Conservation (phyloP, 225 moss, liverwort and hornwort genomes). For the Ulota crispa region DNA sequence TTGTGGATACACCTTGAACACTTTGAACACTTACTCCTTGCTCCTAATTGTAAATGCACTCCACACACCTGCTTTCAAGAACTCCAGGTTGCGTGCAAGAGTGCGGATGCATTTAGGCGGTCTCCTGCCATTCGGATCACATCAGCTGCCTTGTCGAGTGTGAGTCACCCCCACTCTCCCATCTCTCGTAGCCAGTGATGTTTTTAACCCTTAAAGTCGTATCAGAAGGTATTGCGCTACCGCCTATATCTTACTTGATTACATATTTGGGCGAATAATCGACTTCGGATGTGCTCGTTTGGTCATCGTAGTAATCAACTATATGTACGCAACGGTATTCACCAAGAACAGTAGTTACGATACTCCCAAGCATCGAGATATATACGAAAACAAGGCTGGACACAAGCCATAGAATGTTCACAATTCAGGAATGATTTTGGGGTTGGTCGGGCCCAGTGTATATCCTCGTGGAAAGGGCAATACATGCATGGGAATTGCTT, state of each 20-base stretch:
- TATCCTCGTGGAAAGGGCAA: conserved; percentile 17
- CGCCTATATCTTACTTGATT: not conserved
- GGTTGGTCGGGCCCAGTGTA: not conserved
- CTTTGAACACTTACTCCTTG: no score
- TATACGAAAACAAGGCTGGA: not conserved
- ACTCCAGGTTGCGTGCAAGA: no score
- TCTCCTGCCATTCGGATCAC: conserved; percentile 17
- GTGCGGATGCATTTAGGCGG: no score
- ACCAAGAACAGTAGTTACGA: not conserved
- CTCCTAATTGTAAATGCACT: no score
- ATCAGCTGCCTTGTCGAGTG: not conserved
- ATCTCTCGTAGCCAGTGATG: not conserved
- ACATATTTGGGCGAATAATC: not conserved
- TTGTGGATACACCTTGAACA: no score
- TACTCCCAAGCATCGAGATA: not conserved
- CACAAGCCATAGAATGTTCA: conserved; percentile 2
- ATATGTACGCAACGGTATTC: not conserved
- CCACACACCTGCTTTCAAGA: no score
- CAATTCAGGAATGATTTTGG: conserved; percentile 20
- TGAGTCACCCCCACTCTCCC: not conserved
- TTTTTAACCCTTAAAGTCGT: not conserved
- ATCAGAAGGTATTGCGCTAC: not conserved
- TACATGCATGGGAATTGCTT: conserved; percentile 11
- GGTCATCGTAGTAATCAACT: not conserved
- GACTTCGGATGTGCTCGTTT: not conserved